Percentiles rank a stretch among this genome's conserved stretches.
Evolutionary conservation across 371 early-diverging fungal species (phyloP).

Genomic region (Mucor ambiguus): DNA sequence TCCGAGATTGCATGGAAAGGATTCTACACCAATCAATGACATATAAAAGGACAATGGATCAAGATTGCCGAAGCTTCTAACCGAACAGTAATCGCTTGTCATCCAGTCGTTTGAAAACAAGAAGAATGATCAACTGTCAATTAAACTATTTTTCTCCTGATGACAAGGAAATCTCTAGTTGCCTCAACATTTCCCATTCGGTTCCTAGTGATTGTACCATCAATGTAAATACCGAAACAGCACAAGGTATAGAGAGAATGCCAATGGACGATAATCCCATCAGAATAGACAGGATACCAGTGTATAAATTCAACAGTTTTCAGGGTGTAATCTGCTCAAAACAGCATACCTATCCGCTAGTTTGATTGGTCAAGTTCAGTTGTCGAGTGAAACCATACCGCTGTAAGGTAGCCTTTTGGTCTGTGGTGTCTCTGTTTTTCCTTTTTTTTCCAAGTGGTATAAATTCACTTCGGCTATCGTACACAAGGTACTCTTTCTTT

Average conservation of each 20-base stretch:
- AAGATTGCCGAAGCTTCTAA: not conserved
- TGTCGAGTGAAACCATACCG: conserved; percentile 8
- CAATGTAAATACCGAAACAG: not conserved
- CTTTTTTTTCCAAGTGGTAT: not conserved
- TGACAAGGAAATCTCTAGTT: not conserved
- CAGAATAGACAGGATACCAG: too few relatives aligned
- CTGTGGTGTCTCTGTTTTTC: conserved; percentile 1
- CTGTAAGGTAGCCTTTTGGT: not conserved
- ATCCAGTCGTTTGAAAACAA: not conserved
- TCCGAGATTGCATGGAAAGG: not conserved
- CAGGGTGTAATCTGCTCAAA: not conserved
- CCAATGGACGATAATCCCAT: not conserved
- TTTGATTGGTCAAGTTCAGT: conserved; percentile 7
- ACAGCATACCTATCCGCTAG: not conserved
- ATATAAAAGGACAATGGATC: not conserved
- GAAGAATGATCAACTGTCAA: not conserved
- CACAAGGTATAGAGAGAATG: not conserved
- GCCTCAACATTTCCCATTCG: not conserved
- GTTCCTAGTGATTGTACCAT: not conserved
- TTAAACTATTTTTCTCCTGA: not conserved
- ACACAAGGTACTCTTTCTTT: not conserved
- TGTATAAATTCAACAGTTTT: not conserved
- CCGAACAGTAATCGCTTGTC: not conserved
- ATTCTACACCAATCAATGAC: not conserved
- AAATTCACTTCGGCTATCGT: not conserved